Conservation (phyloP, 2,329 filamentous ascomycete genomes). For the Cryphonectria parasitica region DNA sequence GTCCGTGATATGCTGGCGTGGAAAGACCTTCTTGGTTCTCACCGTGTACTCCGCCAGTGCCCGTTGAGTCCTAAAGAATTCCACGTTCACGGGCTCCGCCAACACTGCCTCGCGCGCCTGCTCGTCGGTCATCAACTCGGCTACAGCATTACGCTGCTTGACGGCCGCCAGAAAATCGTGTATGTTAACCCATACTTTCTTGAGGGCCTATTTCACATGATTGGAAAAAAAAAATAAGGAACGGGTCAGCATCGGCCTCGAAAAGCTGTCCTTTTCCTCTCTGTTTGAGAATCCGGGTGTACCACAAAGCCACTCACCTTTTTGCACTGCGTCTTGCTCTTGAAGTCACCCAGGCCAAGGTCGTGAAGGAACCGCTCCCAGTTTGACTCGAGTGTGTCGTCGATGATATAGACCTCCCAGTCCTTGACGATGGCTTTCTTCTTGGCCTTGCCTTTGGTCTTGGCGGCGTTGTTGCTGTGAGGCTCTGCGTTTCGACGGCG, state of each 20-base stretch:
- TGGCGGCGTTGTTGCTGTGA: background rate
- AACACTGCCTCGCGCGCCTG: background rate
- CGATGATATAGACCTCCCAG: slow-evolving; percentile 36
- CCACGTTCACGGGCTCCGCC: slow-evolving; percentile 32
- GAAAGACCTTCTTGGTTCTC: slow-evolving; percentile 45
- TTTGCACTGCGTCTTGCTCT: slow-evolving; percentile 50
- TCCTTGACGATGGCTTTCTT: slow-evolving; percentile 28
- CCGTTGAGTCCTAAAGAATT: slow-evolving; percentile 38
- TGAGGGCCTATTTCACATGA: slow-evolving; percentile 42
- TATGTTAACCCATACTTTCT: slow-evolving; percentile 53
- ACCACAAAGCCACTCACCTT: slow-evolving; percentile 40
- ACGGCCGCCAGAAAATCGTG: slow-evolving; percentile 49
- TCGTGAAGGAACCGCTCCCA: slow-evolving; percentile 52
- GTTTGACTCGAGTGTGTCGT: slow-evolving; percentile 41
- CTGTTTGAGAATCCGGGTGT: background rate
- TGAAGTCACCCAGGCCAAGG: slow-evolving; percentile 42
- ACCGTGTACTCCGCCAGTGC: slow-evolving; percentile 44
- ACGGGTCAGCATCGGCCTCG: background rate
- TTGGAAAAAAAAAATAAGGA: background rate
- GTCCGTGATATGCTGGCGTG: slow-evolving; percentile 47
- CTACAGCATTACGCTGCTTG: slow-evolving; percentile 17
- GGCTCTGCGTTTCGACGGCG: background rate
- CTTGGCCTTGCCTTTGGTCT: slow-evolving; percentile 18
- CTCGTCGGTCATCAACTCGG: background rate
- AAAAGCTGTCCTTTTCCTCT: background rate